phyloP scores from a whole-genome alignment of 1,139 yeast species.

The Wickerhamomyces sp. region DNA sequence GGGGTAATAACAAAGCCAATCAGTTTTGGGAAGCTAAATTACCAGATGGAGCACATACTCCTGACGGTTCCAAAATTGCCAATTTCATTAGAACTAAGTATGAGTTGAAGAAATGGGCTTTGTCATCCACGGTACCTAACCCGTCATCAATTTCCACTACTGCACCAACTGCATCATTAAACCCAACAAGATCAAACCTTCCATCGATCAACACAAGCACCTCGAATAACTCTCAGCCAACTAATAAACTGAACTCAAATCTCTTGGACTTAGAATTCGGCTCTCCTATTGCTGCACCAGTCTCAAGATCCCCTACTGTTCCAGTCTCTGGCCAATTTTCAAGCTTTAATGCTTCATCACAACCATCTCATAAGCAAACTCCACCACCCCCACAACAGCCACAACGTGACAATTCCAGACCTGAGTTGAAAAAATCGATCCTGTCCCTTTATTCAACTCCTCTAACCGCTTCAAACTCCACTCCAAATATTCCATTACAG shows the following conservation, averaged over 20 bases:
- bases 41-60: constrained; percentile 60
- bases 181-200: not conserved
- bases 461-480: constrained; percentile 34
- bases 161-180: constrained; percentile 1
- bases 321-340: not conserved
- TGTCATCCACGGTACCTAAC: constrained; percentile 20
- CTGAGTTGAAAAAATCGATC: constrained; percentile 89
- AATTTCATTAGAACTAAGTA: constrained; percentile 89
- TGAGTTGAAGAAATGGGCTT: constrained; percentile 82
- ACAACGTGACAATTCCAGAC: constrained; percentile 32
- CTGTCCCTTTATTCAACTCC: constrained; percentile 83
- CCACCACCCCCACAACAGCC: constrained; percentile 13
- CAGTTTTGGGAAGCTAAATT: constrained; percentile 76
- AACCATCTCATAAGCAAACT: constrained; percentile 2
- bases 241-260: constrained; percentile 15
- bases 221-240: constrained; percentile 5
- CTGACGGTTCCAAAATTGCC: constrained; percentile 81
- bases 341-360: constrained; percentile 12
- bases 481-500: constrained; percentile 18
- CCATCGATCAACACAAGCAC: not conserved
- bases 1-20: constrained; percentile 85
- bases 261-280: constrained; percentile 31
- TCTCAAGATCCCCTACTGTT: not conserved
- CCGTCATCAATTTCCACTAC: constrained; percentile 3
- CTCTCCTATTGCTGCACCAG: constrained; percentile 19